Base-by-base conservation (phyloP, 768 basidiomycete genomes). In the Collybia sordida region DNA sequence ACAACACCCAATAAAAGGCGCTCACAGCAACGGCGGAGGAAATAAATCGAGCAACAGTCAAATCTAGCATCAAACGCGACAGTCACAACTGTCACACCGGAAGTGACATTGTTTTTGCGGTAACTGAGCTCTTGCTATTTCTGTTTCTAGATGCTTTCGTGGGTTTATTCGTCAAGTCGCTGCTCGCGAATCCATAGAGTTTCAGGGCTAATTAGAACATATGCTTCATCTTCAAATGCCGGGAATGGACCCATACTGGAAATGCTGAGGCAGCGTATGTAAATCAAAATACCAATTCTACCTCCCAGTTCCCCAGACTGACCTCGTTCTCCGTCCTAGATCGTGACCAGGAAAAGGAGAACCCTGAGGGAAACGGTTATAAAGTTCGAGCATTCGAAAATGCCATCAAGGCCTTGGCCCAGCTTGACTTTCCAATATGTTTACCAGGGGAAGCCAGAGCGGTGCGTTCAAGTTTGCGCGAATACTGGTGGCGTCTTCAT, bases 331-430 rank as follows among this genome's bases (percentile, higher is more conserved):
- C 36, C 19, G 4, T n/a, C 38, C 58, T 42, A 75, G 81, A 74
- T 59, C 70, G 72, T 61, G 60, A 72, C 40, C 70, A 72, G 15
- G 81, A 81, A 53, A 65, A 70, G n/a, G 41, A 55, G 6, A 67
- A 66, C 11, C 49, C 58, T 15, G 49, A 50, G 12, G 49, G 65
- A n/a, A 82, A 81, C 51, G 51, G 52, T 4, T 81, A 70, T 67
- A 82, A 79, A 66, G 62, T 82, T 15, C 69, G 72, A 46, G 78
- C 81, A 18, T 82, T 78, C 54, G 63, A 65, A 38, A 71, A 63
- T 49, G 81, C 81, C 3, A 79, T 83, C 46, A 64, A 62, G 6
- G 65, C 64, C 24, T 68, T 83, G 38, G 54, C 64, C 23, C 55
- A 64, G 34, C 55, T 80, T 2, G 61, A 75, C 15, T 61, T 70